Base-by-base conservation (phyloP, 768 basidiomycete species). In the Tylopilus plumbeoviolaceoides region DNA sequence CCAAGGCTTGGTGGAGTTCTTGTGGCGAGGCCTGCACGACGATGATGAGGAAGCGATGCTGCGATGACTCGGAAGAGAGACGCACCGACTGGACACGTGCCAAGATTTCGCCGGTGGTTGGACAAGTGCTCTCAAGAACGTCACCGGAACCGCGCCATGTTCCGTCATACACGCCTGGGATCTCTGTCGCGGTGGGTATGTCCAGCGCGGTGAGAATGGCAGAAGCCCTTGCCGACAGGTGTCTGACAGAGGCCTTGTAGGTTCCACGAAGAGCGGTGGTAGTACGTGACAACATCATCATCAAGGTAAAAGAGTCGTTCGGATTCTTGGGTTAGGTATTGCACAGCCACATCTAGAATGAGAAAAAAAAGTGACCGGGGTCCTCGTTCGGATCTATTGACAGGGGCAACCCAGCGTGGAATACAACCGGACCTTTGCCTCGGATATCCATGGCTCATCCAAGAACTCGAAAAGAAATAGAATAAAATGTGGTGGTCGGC, bases 81-180 rank as follows among this genome's bases (percentile, higher is more conserved):
- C 81, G 60, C 60, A 85, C 92, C 31, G 85, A 82, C 50, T 75
- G 80, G 43, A 95, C 82, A 50, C 78, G 77, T 35, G 87, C 94
- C 35, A 98, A 73, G 15, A 84, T 73, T 64, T 95, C 92, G 3
- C 92, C 92, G 15, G 93, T 95, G 9, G 91, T 82, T 14, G 93
- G 93, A 67, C 93, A 95, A 17, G 80, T 64, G 47, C 87, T 90
- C 59, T 79, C 72, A 17, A 89, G 63, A 5, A 89, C 51, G 48
- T 87, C 85, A 3, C 91, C 91, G 18, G 80, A 61, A 20, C 91
- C 91, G 51, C 77, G 73, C 91, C 91, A 94, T 59, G 78, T 71
- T 33, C 91, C 91, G 63, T 93, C 86, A 62, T 89, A 94, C 17
- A 93, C 87, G 2, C 91, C 91, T 11, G 76, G 70, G 15, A 89